phyloP scores from a whole-genome alignment of 169 alveolate genomes.

The Babesia caballi region DNA sequence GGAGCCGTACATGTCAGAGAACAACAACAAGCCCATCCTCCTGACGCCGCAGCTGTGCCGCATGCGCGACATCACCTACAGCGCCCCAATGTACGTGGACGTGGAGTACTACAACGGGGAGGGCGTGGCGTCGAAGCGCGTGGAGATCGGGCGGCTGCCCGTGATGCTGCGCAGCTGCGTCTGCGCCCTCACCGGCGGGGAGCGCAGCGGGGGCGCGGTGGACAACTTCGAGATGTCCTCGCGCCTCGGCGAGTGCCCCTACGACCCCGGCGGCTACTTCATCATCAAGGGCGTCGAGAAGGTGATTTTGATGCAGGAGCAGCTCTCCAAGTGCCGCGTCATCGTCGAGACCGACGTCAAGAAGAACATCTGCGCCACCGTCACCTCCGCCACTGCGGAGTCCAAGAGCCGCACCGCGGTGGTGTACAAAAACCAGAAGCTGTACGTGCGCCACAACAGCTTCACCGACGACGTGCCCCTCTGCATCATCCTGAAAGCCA shows the following conservation, averaged over 20 bases:
- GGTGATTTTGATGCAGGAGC: slow-evolving; percentile 98
- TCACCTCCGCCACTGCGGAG: slow-evolving; percentile 96
- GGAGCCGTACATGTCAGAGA: slow-evolving; percentile 84
- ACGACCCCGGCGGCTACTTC: slow-evolving; percentile 99
- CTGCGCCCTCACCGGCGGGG: slow-evolving; percentile 75
- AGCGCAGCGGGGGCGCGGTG: slow-evolving; percentile 22
- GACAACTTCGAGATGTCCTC: slow-evolving; percentile 56
- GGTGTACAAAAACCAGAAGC: slow-evolving; percentile 87
- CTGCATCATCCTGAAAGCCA: slow-evolving; percentile 94
- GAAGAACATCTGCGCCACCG: slow-evolving; percentile 91
- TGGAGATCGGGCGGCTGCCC: slow-evolving; percentile 93
- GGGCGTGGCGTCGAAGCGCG: slow-evolving; percentile 82
- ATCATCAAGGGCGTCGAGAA: slow-evolving; percentile 98
- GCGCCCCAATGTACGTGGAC: slow-evolving; percentile 96
- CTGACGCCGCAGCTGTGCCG: slow-evolving; percentile 97
- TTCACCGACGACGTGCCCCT: slow-evolving; percentile 95
- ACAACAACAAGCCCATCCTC: slow-evolving; percentile 72
- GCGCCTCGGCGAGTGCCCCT: slow-evolving; percentile 86
- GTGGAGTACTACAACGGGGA: slow-evolving; percentile 91
- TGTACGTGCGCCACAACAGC: slow-evolving; percentile 93
- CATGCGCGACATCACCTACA: slow-evolving; percentile 94
- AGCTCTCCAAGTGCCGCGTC: slow-evolving; percentile 95
- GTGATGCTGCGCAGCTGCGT: slow-evolving; percentile 95
- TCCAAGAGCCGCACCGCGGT: slow-evolving; percentile 95
- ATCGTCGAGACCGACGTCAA: slow-evolving; percentile 96